Evolutionary conservation across 495 filamentous ascomycete genomes (phyloP).

Genomic region (Podospora didyma): DNA sequence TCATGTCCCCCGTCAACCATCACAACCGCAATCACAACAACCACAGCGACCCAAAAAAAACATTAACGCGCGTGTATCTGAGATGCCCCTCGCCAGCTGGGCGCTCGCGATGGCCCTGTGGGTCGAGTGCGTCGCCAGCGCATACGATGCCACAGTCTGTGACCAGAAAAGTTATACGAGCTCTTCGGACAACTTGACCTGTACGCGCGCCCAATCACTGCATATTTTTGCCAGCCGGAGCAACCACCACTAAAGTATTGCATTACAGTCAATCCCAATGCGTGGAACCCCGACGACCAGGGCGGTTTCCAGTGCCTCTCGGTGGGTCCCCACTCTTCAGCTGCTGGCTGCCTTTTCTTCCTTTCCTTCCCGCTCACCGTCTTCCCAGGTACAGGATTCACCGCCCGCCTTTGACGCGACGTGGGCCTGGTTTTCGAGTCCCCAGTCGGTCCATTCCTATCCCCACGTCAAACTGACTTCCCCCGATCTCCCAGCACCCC

Average conservation of each 20-base stretch:
- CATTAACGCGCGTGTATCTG: too few species aligned
- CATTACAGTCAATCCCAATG: conserved; percentile 21
- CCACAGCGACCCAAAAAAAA: not conserved
- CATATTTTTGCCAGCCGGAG: not conserved
- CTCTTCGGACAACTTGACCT: conserved; percentile 16
- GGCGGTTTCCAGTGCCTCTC: conserved; percentile 25
- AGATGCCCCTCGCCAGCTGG: conserved; percentile 1
- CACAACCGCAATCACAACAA: not conserved
- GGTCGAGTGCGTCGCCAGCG: conserved; percentile 7
- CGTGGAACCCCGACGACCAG: conserved; percentile 25
- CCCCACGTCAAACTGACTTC: conserved; percentile 30
- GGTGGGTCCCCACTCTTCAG: conserved; percentile 19
- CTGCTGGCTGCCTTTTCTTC: not conserved
- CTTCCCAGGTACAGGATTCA: conserved; percentile 24
- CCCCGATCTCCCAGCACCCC: conserved; percentile 15
- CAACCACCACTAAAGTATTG: conserved; percentile 3
- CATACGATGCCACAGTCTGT: conserved; percentile 23
- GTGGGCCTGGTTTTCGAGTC: conserved; percentile 22
- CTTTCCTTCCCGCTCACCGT: conserved; percentile 3
- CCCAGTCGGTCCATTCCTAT: conserved; percentile 26
- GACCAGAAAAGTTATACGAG: conserved; percentile 21
- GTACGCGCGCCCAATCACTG: conserved; percentile 12
- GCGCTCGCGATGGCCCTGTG: conserved; percentile 9
- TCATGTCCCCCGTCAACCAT: conserved; percentile 2
- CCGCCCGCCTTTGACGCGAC: conserved; percentile 28